A percentile compares a stretch with the other conserved stretches of the same genome.
phyloP scores from a whole-genome alignment of 805 yeast species.

The Pichia pseudocactophila region DNA sequence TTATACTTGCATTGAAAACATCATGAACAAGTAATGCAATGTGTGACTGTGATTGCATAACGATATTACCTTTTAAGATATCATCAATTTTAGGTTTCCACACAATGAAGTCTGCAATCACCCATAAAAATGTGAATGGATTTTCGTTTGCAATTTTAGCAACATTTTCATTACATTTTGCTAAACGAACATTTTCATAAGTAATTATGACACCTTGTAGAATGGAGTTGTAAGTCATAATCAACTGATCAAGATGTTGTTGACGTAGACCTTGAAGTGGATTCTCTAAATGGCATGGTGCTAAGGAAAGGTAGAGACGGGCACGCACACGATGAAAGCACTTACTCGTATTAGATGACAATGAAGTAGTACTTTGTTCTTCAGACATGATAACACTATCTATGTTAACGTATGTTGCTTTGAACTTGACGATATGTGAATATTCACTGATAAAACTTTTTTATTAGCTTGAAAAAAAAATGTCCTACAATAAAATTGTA shows the following conservation, averaged over 20 bases:
- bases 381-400: too few species aligned
- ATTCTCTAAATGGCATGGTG: constrained; percentile 64
- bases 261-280: constrained; percentile 74
- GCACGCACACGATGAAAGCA: constrained; percentile 59
- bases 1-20: constrained; percentile 89
- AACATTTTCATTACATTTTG: constrained; percentile 35
- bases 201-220: constrained; percentile 81
- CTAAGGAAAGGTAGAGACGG: constrained; percentile 71
- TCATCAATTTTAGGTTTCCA: constrained; percentile 94
- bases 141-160: constrained; percentile 69
- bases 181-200: constrained; percentile 54
- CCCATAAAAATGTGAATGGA: constrained; percentile 87
- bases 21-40: constrained; percentile 87
- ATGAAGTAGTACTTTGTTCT: too few species aligned
- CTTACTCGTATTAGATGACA: not conserved
- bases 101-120: constrained; percentile 67
- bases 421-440: too few species aligned
- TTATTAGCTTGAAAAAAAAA: too few species aligned
- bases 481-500: too few species aligned
- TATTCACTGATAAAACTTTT: too few species aligned
- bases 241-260: constrained; percentile 84
- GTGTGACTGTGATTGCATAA: constrained; percentile 92
- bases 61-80: constrained; percentile 72
- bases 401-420: too few species aligned
- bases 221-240: constrained; percentile 70